Evolutionary conservation across 352 stramenopile genomes (phyloP).

Genomic region (Globisporangium abappressorium): DNA sequence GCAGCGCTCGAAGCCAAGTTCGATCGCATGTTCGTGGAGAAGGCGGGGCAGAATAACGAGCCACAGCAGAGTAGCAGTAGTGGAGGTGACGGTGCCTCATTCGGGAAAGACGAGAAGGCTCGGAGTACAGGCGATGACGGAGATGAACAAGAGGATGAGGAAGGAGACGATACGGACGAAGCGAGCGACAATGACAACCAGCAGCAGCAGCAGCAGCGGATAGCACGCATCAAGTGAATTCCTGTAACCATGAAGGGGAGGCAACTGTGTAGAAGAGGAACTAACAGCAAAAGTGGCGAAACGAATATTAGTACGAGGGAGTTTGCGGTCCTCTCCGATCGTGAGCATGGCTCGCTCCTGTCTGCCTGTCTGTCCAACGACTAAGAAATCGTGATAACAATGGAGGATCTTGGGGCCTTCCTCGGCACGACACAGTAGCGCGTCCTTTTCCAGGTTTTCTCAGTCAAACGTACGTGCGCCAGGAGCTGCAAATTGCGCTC

Average conservation of each 20-base stretch:
- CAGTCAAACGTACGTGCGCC: too few species aligned
- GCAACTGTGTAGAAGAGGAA: neutral
- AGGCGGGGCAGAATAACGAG: neutral
- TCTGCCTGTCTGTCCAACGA: neutral
- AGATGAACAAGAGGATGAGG: neutral
- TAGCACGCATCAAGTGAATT: neutral
- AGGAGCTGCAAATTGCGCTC: too few species aligned
- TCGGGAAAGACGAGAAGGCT: neutral
- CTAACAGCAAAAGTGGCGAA: neutral
- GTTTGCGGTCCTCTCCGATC: neutral
- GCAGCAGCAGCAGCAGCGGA: neutral
- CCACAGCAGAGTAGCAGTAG: neutral
- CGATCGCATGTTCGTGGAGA: slow-evolving; percentile 12
- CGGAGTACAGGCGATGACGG: neutral
- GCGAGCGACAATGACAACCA: slow-evolving; percentile 2
- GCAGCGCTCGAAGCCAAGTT: slow-evolving; percentile 16
- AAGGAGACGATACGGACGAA: neutral
- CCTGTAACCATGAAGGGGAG: too few species aligned
- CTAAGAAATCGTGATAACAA: neutral
- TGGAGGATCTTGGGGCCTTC: too few species aligned
- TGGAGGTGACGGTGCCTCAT: neutral
- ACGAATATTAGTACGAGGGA: neutral
- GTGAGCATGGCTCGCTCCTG: neutral
- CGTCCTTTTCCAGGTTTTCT: too few species aligned
- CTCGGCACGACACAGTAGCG: too few species aligned